A percentile compares a stretch with the other conserved stretches of the same genome.
Conservation (phyloP, 1,139 yeast genomes). For the Nakaseomyces uthaithaninus region DNA sequence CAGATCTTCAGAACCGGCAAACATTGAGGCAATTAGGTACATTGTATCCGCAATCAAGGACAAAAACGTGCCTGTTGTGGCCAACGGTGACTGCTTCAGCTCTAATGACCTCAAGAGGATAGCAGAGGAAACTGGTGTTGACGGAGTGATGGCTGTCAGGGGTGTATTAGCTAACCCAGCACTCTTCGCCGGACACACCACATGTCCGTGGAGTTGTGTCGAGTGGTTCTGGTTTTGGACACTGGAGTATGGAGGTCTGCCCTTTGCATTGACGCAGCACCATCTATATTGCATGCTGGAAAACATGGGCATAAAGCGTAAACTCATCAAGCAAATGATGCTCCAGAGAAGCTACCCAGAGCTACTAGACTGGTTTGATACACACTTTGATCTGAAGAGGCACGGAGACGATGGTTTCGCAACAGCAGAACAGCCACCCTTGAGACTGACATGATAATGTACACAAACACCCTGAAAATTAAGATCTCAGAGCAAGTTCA, state of each 20-base stretch:
- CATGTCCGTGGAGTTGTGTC: conserved; percentile 85
- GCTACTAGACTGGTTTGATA: conserved; percentile 77
- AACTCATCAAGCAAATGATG: conserved; percentile 56
- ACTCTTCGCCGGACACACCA: conserved; percentile 60
- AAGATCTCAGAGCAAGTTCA: too few species aligned
- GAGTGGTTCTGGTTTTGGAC: conserved; percentile 77
- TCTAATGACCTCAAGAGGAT: conserved; percentile 56
- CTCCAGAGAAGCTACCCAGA: conserved; percentile 49
- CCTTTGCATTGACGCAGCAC: conserved; percentile 76
- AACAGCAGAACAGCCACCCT: conserved; percentile 44
- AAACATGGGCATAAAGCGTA: conserved; percentile 44
- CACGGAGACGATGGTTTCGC: conserved; percentile 65
- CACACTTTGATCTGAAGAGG: conserved; percentile 55
- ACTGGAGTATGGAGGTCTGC: conserved; percentile 66
- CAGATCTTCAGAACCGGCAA: conserved; percentile 73
- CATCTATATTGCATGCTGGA: conserved; percentile 82
- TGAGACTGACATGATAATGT: background rate
- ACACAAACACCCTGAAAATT: too few species aligned
- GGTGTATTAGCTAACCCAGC: conserved; percentile 86
- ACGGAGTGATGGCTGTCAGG: conserved; percentile 94
- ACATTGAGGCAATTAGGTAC: conserved; percentile 68
- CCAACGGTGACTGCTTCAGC: conserved; percentile 88
- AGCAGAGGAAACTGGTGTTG: conserved; percentile 60
- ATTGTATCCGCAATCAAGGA: conserved; percentile 42
- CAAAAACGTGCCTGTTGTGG: conserved; percentile 72